Base-by-base conservation (phyloP, 176 grass and related monocot species). In the Ananas comosus region DNA sequence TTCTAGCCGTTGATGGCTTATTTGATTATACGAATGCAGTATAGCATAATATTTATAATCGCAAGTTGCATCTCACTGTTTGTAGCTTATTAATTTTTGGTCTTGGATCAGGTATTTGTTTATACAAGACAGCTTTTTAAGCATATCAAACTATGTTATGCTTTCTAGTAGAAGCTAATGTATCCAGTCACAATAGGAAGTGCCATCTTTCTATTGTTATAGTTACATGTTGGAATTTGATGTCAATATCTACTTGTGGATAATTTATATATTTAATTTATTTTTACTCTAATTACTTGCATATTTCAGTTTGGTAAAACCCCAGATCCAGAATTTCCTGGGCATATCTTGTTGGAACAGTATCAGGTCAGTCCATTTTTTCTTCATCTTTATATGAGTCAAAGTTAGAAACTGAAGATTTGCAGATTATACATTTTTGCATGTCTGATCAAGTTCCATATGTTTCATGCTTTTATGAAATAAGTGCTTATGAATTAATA, bases 301-400 rank as follows among this genome's bases (percentile, higher is more conserved):
- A 17, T 18, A 14, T 59, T 59, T 25, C 82, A 96, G 92, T 97
- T 97, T 88, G 89, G 81, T 69, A 81, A 63, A 72, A 76, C 82
- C 27, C 67, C 48, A 73, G 93, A 97, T 90, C 89, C 93, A 48
- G 93, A 97, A 80, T 84, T 92, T 88, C 89, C 93, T 81, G 89
- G 93, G 14, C 89, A 97, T 80, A 91, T 97, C 80, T 85, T 97
- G 82, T 79, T 97, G 66, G 93, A 97, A 68, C 93, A 92, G 54
- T 97, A 87, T 90, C 93, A 97, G 88, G 92, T 96, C 67, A 77
- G 56, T 72, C 33, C 80, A 17, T 65, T 7, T 67, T 81, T 57
- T 54, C 56, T 50, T 78, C 22, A 51, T 16, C 33, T 42, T 42
- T 59, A 56, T 11, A 61, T 70, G 74, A 22, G 65, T 53, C 42